These are phyloP conservation scores for Hypocreales sp. DNA, from an alignment of 2,329 filamentous ascomycete species.

Conservation along the genomic window DNA sequence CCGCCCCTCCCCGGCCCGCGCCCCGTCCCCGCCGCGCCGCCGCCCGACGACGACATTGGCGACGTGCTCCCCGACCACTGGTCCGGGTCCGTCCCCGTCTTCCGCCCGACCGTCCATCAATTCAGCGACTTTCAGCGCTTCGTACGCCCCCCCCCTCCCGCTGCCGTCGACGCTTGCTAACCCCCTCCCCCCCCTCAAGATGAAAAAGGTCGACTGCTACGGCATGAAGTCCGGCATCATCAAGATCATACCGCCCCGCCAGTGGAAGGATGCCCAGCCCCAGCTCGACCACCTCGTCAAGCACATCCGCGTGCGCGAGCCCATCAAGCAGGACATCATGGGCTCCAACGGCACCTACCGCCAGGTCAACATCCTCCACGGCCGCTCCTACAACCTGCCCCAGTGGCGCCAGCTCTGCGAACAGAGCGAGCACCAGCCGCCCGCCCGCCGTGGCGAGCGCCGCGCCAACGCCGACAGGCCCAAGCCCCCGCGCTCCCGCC, in stretches of 20 bases:
- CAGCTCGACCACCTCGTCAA: conserved; percentile 76
- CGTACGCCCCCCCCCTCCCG: conserved; percentile 31
- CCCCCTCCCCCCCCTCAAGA: conserved; percentile 23
- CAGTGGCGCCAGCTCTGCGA: conserved; percentile 92
- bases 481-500: conserved; percentile 24
- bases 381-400: conserved; percentile 87
- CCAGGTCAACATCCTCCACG: conserved; percentile 92
- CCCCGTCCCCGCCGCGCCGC: conserved; percentile 9
- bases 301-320: conserved; percentile 84
- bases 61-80: conserved; percentile 77
- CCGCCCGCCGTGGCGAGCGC: conserved; percentile 73
- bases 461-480: conserved; percentile 44
- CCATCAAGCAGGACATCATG: conserved; percentile 97
- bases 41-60: conserved; percentile 40
- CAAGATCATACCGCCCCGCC: conserved; percentile 82
- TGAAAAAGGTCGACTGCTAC: conserved; percentile 76
- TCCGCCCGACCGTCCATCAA: conserved; percentile 88
- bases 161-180: conserved; percentile 10
- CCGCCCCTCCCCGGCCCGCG: conserved; percentile 7
- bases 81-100: conserved; percentile 83
- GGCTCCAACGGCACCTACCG: conserved; percentile 90
- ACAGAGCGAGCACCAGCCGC: conserved; percentile 90
- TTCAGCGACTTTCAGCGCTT: conserved; percentile 90
- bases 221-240: conserved; percentile 97
- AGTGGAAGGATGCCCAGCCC: conserved; percentile 78